Percentiles rank a stretch among this genome's conserved stretches.
Evolutionary conservation across 2,329 filamentous ascomycete species (phyloP).

Genomic region (Sporothrix humicola): DNA sequence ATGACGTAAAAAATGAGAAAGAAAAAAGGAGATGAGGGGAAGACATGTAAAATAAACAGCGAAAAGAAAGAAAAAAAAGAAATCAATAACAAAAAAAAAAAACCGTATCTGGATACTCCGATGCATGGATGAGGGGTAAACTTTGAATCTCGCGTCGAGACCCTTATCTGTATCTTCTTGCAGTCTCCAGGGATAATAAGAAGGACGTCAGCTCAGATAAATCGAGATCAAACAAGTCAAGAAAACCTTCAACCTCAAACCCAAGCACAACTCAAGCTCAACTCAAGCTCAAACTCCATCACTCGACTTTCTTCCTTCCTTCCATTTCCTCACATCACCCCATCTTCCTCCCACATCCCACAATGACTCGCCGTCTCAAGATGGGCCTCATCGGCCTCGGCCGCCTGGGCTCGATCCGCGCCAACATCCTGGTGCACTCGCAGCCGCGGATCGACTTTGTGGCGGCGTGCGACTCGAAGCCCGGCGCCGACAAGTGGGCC

Average conservation of each 20-base stretch:
- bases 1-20: no score
- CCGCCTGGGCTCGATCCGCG: conserved; percentile 43
- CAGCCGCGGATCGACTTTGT: conserved; percentile 45
- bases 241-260: neutral
- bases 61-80: no score
- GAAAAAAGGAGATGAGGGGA: neutral
- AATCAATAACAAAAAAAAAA: no score
- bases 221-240: no score
- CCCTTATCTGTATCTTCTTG: no score
- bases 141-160: no score
- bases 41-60: neutral
- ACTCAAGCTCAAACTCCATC: neutral
- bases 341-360: conserved; percentile 5
- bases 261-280: neutral
- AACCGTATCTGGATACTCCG: no score
- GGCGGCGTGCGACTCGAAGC: conserved; percentile 31
- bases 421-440: conserved; percentile 44
- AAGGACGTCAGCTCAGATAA: no score
- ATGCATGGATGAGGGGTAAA: no score
- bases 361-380: conserved; percentile 33
- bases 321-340: neutral
- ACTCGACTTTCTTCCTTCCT: neutral
- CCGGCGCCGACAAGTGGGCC: conserved; percentile 41
- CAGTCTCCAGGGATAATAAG: no score
- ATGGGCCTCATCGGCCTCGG: conserved; percentile 41